A percentile compares a stretch with the other conserved stretches of the same genome.
phyloP scores from a whole-genome alignment of 495 filamentous ascomycete genomes.

The Aspergillus steynii region DNA sequence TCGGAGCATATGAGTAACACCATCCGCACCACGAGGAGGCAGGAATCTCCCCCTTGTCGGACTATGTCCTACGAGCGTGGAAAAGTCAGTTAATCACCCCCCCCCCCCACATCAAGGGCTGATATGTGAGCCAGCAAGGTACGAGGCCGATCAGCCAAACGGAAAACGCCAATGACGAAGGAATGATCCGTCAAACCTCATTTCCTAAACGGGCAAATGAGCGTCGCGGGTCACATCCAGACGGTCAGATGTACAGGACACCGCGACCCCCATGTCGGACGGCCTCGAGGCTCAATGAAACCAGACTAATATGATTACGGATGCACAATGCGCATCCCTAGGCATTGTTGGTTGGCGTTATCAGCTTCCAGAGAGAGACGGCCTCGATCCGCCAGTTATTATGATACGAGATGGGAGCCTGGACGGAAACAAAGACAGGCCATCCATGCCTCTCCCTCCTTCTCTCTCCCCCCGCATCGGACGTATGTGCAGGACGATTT shows the following conservation, averaged over 20 bases:
- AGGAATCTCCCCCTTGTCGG: too few species aligned
- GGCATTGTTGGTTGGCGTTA: background rate
- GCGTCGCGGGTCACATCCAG: background rate
- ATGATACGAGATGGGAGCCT: background rate
- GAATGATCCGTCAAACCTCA: background rate
- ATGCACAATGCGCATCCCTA: background rate
- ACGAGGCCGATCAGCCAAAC: constrained; percentile 5
- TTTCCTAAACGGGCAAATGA: background rate
- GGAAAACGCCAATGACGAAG: background rate
- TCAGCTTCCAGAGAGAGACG: background rate
- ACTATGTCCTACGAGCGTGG: background rate
- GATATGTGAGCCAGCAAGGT: constrained; percentile 12
- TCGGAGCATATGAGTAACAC: background rate
- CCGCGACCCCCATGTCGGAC: background rate
- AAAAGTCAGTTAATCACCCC: background rate
- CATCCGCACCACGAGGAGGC: background rate
- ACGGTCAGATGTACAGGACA: background rate
- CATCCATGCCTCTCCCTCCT: background rate
- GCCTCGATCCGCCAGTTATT: background rate
- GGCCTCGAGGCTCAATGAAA: background rate
- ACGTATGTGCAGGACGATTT: background rate
- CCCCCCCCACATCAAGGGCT: constrained; percentile 2
- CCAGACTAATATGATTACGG: background rate
- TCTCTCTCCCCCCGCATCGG: background rate
- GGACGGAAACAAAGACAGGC: background rate